Base-by-base conservation (phyloP, 108 stramenopile genomes). In the Bacterosira constricta region DNA sequence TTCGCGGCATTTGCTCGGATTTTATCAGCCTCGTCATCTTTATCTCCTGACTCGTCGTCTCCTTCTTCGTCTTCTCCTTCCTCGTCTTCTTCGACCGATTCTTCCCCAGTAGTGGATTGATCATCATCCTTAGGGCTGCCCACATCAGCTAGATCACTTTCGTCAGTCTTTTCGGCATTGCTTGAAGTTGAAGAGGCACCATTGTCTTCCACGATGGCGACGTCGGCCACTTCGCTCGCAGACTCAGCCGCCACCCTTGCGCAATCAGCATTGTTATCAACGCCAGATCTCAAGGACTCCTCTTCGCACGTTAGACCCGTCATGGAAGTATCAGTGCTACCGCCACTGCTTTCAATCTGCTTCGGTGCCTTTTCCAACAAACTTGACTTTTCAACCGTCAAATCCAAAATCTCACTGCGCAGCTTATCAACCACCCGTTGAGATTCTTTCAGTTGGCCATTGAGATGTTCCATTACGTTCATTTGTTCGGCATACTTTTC, bases 401-500 rank as follows among this genome's bases (percentile, higher is more conserved):
- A 64, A 18, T 79, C 77, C 58, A 72, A 66, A 29, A 79, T 53
- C 57, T 61, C 65, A 25, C 63, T 62, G 15, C 79, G 71, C 20
- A 79, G 46, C 32, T 53, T 65, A 42, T 79, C 79, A n/a, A 79
- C 53, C 53, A 79, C 42, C 17, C 79, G 63, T 30, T 67, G 79
- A 35, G 54, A 57, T 34, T 79, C 79, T 56, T 63, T 71, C 71
- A 79, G 50, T 42, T 79, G 27, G 0, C n/a, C 29, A n/a, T 63
- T 61, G 11, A 79, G 38, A 0, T 31, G 17, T 25, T 79, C 79
- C 70, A 79, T 72, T 23, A 59, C 65, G 25, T 62, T 38, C n/a
- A 72, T 72, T 62, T 79, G 79, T 27, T 47, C 66, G 21, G 66
- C 59, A 34, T 79, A 79, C 42, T 71, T 71, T 31, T 79, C 79